Base-by-base conservation (phyloP, 1,284 basidiomycete genomes). In the Ustilago hordei region DNA sequence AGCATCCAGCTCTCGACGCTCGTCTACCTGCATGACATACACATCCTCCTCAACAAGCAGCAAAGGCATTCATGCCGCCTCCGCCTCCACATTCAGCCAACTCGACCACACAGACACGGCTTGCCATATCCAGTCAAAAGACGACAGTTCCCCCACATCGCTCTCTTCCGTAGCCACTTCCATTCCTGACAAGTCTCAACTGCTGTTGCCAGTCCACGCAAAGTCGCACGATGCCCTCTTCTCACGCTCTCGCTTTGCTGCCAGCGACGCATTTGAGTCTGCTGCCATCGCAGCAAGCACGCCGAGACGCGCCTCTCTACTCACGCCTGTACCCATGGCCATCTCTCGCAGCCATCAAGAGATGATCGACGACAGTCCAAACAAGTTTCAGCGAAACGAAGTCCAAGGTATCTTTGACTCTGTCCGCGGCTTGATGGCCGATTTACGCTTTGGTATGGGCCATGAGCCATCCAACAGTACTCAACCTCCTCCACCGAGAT, bases 281-380 rank as follows among this genome's bases (percentile, higher is more conserved):
- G 15, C 31, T 57, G 19, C n/a, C n/a, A 31, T n/a, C 17, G 23
- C 7, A 7, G 8, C n/a, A 57, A 7, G 28, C 12, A 55, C 48
- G 39, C 52, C 52, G 23, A 62, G 54, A 32, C 60, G 60, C 13
- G 39, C 52, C 9, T 55, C 41, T 4, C 17, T 62, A 32, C 48
- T 64, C 3, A 19, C 31, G 5, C 28, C 63, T 6, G 5, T 67
- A 8, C 65, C 65, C 8, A 67, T 67, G 65, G 32, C n/a, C 8
- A 60, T 67, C 32, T 67, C 65, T 19, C 19, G 47, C 2, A 67
- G 65, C n/a, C 65, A 67, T 45, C 65, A 67, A 45, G 52, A 61
- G 48, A 50, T 61, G 54, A 67, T 67, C 47, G 65, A 60, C n/a
- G 57, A 28, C 11, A 61, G 45, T 45, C 65, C 65, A 0, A 50